Percentiles rank a stretch among this genome's conserved stretches.
Conservation (phyloP, 1,284 basidiomycete genomes). For the Waitea zeae region DNA sequence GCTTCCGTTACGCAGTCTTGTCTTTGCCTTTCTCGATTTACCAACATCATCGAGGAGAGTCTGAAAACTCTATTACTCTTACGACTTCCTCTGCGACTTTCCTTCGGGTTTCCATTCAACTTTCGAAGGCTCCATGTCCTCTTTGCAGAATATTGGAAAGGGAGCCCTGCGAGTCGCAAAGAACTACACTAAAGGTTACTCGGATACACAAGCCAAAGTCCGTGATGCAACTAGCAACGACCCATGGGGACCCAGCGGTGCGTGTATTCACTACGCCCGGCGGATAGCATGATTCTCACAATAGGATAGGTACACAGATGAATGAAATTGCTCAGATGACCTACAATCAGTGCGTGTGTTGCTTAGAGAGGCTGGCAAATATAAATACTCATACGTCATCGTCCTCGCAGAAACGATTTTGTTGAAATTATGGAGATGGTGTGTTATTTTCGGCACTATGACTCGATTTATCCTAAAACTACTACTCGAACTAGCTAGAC, state of each 20-base stretch:
- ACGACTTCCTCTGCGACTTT: too few relatives aligned
- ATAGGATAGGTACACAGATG: constrained; percentile 97
- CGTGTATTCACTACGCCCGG: too few relatives aligned
- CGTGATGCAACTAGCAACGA: constrained; percentile 99
- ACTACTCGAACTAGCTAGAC: too few relatives aligned
- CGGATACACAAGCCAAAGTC: constrained; percentile 88
- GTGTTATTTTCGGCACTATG: too few relatives aligned
- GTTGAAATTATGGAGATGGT: constrained; percentile 99
- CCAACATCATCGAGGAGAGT: too few relatives aligned
- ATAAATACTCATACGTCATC: not conserved
- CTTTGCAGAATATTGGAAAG: constrained; percentile 59
- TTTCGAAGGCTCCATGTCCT: constrained; percentile 12
- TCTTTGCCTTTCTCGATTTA: too few relatives aligned
- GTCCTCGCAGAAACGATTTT: constrained; percentile 88
- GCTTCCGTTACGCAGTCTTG: too few relatives aligned
- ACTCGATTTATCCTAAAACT: too few relatives aligned
- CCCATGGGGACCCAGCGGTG: constrained; percentile 95
- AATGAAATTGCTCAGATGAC: constrained; percentile 97
- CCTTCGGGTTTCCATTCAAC: too few relatives aligned
- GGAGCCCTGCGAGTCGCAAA: constrained; percentile 77
- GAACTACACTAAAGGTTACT: constrained; percentile 92
- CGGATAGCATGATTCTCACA: too few relatives aligned
- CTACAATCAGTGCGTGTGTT: constrained; percentile 94
- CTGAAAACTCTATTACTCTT: too few relatives aligned
- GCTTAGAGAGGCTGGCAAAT: not conserved